A percentile compares a stretch with the other conserved stretches of the same genome.
phyloP scores from a whole-genome alignment of 2,329 filamentous ascomycete species.

The Fonsecaea pugnacius region DNA sequence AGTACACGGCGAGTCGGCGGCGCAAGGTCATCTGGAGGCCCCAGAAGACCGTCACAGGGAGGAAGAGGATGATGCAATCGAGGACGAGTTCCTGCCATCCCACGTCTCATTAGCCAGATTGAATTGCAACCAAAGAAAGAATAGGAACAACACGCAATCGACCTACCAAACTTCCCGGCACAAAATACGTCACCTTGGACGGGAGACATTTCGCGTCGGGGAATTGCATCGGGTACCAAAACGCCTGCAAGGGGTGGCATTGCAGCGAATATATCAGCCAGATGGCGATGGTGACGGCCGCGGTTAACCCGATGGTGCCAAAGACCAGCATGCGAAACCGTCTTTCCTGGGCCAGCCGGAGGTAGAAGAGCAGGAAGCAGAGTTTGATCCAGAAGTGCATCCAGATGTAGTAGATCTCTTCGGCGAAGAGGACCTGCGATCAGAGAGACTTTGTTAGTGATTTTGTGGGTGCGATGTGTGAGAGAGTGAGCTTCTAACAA shows the following conservation, averaged over 20 bases:
- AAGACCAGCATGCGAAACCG: not conserved
- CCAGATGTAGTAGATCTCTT: constrained; percentile 5
- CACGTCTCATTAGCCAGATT: not conserved
- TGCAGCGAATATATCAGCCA: not conserved
- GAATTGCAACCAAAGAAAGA: not conserved
- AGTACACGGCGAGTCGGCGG: not conserved
- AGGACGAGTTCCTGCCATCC: not conserved
- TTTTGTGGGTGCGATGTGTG: not conserved
- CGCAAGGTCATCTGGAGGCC: not conserved
- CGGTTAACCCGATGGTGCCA: not conserved
- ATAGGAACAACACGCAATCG: not conserved
- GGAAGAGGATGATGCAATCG: not conserved
- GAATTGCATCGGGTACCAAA: not conserved
- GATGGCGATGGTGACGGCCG: not conserved
- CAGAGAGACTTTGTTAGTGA: not conserved
- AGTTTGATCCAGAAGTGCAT: constrained; percentile 4
- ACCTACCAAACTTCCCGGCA: constrained; percentile 2
- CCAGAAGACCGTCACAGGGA: not conserved
- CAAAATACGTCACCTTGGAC: not conserved
- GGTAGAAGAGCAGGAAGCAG: constrained; percentile 4
- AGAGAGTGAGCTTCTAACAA: too few species aligned
- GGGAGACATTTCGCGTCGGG: not conserved
- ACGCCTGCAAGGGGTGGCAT: not conserved
- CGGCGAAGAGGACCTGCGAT: not conserved
- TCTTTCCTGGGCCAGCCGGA: not conserved